Base-by-base conservation (phyloP, 2,329 filamentous ascomycete genomes). In the Mycogone perniciosa region DNA sequence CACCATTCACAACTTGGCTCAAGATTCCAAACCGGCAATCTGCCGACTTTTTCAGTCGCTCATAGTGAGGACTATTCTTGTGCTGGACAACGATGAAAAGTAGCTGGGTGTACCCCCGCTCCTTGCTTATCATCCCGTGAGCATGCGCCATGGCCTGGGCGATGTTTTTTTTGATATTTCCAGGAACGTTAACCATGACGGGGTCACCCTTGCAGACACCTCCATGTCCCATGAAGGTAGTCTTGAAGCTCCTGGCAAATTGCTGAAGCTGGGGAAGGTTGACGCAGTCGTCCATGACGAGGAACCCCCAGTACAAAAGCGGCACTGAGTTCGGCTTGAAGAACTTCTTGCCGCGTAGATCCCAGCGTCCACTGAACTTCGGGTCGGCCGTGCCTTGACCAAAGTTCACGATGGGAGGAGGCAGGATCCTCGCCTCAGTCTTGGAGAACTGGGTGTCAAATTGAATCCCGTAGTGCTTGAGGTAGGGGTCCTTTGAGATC, bases 11-110 rank as follows among this genome's bases (percentile, higher is more conserved):
- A 55, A 91, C 86, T 64, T 97, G 93, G 0, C 89, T 89, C 0
- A 89, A 76, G 10, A 91, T 79, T n/a, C 86, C 90, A 57, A 83
- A 91, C 33, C 88, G 84, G 62, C 88, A 92, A 59, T 99, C 93
- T 54, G 82, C 85, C 29, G 81, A 88, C 69, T 91, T 91, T 81
- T 99, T 99, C 65, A 97, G 79, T 0, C 88, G 82, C 47, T 88
- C 82, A 60, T 99, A 99, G 0, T 82, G 75, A 10, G 82, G 81
- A 0, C 80, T 72, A 55, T 89, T 85, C 62, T 86, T 86, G 63
- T 84, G 80, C 0, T 78, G 77, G 1, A 96, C 75, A 8, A 97
- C 76, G 59, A 92, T 85, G 59, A 97, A 79, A 7, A 99, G 65
- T 4, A 99, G 79, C 63, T 93, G 85, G 0, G 91, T 88, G 1